These are phyloP conservation scores for Leccinum angustisporum DNA, from an alignment of 1,284 basidiomycete genomes.

Conservation along the genomic window DNA sequence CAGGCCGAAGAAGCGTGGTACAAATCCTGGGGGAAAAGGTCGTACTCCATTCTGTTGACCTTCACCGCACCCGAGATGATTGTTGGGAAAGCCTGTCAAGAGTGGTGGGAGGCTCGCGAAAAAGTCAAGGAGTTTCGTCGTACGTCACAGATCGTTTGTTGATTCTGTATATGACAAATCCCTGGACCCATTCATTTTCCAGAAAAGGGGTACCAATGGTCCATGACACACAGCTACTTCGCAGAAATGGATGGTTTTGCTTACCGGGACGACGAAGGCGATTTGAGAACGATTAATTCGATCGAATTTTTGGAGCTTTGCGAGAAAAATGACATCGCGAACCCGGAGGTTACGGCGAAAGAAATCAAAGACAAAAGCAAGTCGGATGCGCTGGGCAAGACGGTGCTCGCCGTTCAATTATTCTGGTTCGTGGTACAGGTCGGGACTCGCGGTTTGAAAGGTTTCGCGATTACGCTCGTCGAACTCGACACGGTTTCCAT, in stretches of 20 bases:
- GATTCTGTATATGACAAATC: background rate
- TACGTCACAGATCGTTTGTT: background rate
- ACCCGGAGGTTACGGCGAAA: background rate
- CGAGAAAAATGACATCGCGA: background rate
- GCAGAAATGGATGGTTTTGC: background rate
- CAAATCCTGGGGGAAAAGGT: background rate
- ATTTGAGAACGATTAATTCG: background rate
- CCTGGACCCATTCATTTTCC: background rate
- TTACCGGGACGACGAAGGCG: background rate
- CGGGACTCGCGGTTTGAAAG: background rate
- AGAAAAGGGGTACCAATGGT: conserved; percentile 1
- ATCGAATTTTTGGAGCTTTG: background rate
- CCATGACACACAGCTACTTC: conserved; percentile 1
- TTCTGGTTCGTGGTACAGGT: background rate
- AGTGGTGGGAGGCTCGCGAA: background rate
- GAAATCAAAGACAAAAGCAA: conserved; percentile 5
- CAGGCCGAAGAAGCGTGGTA: background rate
- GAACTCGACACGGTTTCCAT: conserved; percentile 1
- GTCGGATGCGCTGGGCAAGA: background rate
- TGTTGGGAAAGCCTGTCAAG: background rate
- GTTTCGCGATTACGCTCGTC: background rate
- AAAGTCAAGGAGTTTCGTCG: background rate
- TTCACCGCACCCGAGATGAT: background rate
- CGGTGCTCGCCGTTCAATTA: background rate
- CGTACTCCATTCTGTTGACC: background rate